Percentiles rank a stretch among this genome's conserved stretches.
These are phyloP conservation scores for Solanum chacoense DNA, from an alignment of 305 asterid species.

Conservation along the genomic window DNA sequence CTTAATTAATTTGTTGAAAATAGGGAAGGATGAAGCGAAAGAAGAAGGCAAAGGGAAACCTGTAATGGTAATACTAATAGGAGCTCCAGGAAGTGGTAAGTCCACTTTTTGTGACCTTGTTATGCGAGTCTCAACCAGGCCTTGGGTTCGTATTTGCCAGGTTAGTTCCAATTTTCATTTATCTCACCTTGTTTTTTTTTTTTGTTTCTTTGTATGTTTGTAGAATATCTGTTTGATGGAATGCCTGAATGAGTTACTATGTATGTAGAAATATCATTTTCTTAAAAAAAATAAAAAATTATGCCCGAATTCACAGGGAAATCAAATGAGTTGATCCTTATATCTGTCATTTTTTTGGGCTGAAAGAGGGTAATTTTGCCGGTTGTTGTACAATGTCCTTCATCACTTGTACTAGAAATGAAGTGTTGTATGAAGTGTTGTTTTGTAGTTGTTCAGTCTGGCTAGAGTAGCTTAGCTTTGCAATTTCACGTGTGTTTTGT, in stretches of 20 bases:
- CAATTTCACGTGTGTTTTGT: neutral
- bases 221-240: conserved; percentile 23
- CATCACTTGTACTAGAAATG: neutral
- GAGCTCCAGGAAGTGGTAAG: conserved; percentile 95
- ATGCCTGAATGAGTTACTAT: conserved; percentile 19
- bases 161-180: conserved; percentile 19
- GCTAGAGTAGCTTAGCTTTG: neutral
- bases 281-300: neutral
- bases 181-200: neutral
- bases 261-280: neutral
- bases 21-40: conserved; percentile 15
- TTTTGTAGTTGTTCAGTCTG: neutral
- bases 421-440: neutral
- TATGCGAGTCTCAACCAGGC: conserved; percentile 40
- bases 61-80: conserved; percentile 47
- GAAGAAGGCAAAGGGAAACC: conserved; percentile 13
- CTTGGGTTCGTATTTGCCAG: conserved; percentile 94
- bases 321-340: neutral
- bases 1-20: neutral
- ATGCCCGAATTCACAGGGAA: neutral
- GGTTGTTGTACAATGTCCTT: neutral
- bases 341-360: neutral
- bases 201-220: neutral
- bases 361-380: neutral
- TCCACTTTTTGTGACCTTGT: conserved; percentile 84